Evolutionary conservation across 805 yeast genomes (phyloP).

Genomic region (Schwanniomyces vanrijiae): DNA sequence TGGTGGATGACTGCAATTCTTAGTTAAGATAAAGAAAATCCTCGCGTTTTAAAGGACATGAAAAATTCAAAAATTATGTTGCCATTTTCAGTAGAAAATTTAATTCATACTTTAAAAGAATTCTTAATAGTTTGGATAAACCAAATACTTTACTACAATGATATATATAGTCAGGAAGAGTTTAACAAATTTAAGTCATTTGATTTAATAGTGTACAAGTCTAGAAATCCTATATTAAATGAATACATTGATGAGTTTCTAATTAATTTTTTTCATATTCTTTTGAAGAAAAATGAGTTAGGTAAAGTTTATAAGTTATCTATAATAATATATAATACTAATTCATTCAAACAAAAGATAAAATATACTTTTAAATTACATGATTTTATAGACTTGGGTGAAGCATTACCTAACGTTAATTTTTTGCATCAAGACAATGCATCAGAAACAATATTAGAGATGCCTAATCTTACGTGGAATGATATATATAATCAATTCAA

Average conservation of each 20-base stretch:
- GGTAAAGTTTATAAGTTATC: constrained; percentile 31
- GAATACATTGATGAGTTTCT: constrained; percentile 35
- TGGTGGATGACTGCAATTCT: constrained; percentile 1
- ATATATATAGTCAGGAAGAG: constrained; percentile 52
- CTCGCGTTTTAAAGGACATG: neutral
- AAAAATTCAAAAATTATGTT: constrained; percentile 1
- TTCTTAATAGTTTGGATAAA: constrained; percentile 53
- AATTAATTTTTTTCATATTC: constrained; percentile 7
- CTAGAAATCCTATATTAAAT: constrained; percentile 48
- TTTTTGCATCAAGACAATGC: constrained; percentile 15
- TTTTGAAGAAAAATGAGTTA: constrained; percentile 11
- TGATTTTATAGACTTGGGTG: constrained; percentile 26
- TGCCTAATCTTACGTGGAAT: constrained; percentile 32
- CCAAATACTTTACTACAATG: constrained; percentile 52
- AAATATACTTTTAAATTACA: constrained; percentile 39
- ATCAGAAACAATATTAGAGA: constrained; percentile 14
- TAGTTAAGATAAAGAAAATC: neutral
- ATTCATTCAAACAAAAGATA: constrained; percentile 28
- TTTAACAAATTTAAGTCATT: constrained; percentile 45
- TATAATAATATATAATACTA: constrained; percentile 36
- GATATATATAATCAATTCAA: constrained; percentile 31
- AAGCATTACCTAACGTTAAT: constrained; percentile 10
- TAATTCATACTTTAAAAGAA: constrained; percentile 43
- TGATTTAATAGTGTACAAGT: constrained; percentile 40
- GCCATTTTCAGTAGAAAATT: constrained; percentile 23